These are phyloP conservation scores for Ceratocystiopsis sp. DNA, from an alignment of 2,329 filamentous ascomycete genomes.

Conservation along the genomic window DNA sequence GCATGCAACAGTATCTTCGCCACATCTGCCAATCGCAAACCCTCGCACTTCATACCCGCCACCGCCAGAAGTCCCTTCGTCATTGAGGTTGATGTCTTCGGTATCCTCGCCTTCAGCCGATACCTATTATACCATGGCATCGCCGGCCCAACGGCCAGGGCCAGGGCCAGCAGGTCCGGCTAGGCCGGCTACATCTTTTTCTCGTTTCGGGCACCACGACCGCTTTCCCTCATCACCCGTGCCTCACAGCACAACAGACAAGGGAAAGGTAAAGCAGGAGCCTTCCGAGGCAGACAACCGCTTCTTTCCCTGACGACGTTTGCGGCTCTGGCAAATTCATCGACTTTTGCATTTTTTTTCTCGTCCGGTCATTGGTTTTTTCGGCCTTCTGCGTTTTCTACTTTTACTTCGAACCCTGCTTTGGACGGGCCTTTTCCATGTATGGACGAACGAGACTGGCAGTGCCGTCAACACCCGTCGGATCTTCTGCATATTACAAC, in stretches of 20 bases:
- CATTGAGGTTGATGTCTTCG: slow-evolving; percentile 18
- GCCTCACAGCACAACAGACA: slow-evolving; percentile 16
- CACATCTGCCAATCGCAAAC: slow-evolving; percentile 3
- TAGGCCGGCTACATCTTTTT: too few species aligned
- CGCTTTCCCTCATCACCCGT: slow-evolving; percentile 18
- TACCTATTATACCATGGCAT: too few species aligned
- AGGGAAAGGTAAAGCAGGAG: slow-evolving; percentile 18
- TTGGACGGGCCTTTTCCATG: slow-evolving; percentile 2
- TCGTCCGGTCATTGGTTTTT: background rate
- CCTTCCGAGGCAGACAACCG: slow-evolving; percentile 8
- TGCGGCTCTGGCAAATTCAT: background rate
- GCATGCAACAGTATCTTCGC: slow-evolving; percentile 4
- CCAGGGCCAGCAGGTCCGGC: too few species aligned
- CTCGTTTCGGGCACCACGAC: slow-evolving; percentile 18
- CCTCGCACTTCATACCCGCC: slow-evolving; percentile 20
- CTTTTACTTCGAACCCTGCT: slow-evolving; percentile 9
- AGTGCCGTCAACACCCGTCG: slow-evolving; percentile 12
- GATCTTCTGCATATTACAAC: background rate
- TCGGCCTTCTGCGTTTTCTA: slow-evolving; percentile 3
- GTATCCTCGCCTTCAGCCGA: slow-evolving; percentile 13
- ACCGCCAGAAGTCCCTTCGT: slow-evolving; percentile 22
- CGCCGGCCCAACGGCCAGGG: too few species aligned
- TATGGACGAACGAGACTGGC: slow-evolving; percentile 3
- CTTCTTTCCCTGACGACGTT: background rate
- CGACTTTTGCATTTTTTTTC: slow-evolving; percentile 6